Conservation (phyloP, 805 yeast genomes). For the Candida nanaspora region DNA sequence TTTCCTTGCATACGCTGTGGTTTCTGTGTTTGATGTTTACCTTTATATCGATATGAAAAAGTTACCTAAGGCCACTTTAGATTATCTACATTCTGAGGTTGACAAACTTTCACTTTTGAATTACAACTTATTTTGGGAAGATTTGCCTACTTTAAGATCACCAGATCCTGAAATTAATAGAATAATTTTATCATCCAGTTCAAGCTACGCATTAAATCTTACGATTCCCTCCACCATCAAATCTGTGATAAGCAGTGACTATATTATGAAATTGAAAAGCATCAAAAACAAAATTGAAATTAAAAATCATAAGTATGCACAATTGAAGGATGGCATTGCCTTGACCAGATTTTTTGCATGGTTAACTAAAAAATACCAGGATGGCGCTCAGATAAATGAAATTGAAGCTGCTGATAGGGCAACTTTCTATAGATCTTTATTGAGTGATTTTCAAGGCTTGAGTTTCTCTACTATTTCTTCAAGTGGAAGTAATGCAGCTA, state of each 20-base stretch:
- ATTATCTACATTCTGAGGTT: conserved; percentile 20
- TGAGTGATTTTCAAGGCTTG: conserved; percentile 49
- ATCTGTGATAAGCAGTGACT: conserved; percentile 14
- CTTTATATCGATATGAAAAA: conserved; percentile 35
- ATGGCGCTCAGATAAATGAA: conserved; percentile 43
- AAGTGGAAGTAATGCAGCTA: conserved; percentile 67
- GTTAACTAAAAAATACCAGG: conserved; percentile 57
- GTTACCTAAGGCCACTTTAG: conserved; percentile 8
- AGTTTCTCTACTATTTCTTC: conserved; percentile 76
- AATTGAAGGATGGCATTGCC: conserved; percentile 77
- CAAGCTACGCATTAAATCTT: conserved; percentile 22
- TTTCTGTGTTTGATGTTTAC: conserved; percentile 29
- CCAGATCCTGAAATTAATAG: conserved; percentile 1
- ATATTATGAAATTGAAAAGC: conserved; percentile 58
- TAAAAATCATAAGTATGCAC: conserved; percentile 66
- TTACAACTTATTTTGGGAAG: conserved; percentile 55
- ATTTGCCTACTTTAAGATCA: conserved; percentile 29
- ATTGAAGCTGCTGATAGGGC: conserved; percentile 49
- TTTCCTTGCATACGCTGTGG: conserved; percentile 60
- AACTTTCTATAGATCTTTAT: conserved; percentile 36
- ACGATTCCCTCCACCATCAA: conserved; percentile 18
- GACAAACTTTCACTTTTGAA: conserved; percentile 31
- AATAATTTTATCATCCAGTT: conserved; percentile 16
- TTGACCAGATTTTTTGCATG: conserved; percentile 71
- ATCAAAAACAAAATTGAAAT: conserved; percentile 71